Evolutionary conservation across 306 rosid species (phyloP).

Genomic region (Rosa chinensis): DNA sequence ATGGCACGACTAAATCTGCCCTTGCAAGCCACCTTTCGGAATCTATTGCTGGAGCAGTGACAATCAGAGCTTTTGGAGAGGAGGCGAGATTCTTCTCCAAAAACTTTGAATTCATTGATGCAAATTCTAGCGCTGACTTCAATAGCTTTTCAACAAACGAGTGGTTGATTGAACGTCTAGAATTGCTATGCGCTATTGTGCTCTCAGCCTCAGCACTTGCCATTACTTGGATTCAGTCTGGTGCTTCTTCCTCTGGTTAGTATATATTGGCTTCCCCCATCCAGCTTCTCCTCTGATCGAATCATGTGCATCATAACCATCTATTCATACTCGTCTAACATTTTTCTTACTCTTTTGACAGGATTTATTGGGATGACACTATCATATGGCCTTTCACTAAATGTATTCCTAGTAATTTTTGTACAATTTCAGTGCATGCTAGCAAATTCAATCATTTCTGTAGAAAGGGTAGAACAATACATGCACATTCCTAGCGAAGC

Average conservation of each 20-base stretch:
- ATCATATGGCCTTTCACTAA: slow-evolving; percentile 33
- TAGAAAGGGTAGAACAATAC: slow-evolving; percentile 39
- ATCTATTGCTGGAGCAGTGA: slow-evolving; percentile 30
- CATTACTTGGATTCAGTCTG: slow-evolving; percentile 15
- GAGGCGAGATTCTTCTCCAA: slow-evolving; percentile 26
- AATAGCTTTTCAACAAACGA: slow-evolving; percentile 32
- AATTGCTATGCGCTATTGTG: slow-evolving; percentile 29
- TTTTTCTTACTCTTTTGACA: slow-evolving; percentile 11
- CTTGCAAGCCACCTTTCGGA: slow-evolving; percentile 34
- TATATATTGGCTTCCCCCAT: not conserved
- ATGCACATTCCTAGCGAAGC: slow-evolving; percentile 39
- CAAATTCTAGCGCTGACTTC: slow-evolving; percentile 28
- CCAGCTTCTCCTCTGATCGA: not conserved
- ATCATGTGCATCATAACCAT: not conserved
- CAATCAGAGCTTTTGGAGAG: slow-evolving; percentile 34
- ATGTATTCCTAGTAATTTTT: slow-evolving; percentile 9
- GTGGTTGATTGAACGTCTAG: slow-evolving; percentile 33
- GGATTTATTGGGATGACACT: slow-evolving; percentile 34
- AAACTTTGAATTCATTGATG: slow-evolving; percentile 26
- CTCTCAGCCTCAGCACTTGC: slow-evolving; percentile 29
- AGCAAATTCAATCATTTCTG: slow-evolving; percentile 28
- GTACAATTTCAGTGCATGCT: slow-evolving; percentile 30
- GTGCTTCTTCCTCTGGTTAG: slow-evolving; percentile 29
- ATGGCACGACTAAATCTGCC: slow-evolving; percentile 37
- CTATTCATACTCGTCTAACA: not conserved